phyloP scores from a whole-genome alignment of 1,284 basidiomycete species.

The Anthracocystis walkeri region DNA sequence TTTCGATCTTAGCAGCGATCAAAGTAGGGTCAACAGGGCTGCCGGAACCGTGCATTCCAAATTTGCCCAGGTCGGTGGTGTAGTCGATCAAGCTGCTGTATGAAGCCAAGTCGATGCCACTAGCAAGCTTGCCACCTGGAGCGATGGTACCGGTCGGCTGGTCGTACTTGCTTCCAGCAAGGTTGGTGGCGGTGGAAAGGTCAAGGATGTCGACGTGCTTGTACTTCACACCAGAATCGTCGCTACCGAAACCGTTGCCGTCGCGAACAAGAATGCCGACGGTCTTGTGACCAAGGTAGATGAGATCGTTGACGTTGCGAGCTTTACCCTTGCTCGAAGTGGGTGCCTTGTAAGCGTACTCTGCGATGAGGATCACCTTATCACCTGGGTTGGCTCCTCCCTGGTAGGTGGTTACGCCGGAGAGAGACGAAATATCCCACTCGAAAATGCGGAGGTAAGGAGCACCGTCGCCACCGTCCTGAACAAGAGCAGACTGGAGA shows the following conservation, averaged over 20 bases:
- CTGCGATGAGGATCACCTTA: slow-evolving; percentile 69
- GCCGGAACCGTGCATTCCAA: slow-evolving; percentile 74
- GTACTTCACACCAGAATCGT: slow-evolving; percentile 72
- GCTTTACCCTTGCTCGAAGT: slow-evolving; percentile 74
- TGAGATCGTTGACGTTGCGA: slow-evolving; percentile 74
- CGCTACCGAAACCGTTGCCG: slow-evolving; percentile 75
- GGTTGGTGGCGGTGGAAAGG: slow-evolving; percentile 76
- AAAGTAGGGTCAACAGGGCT: slow-evolving; percentile 71
- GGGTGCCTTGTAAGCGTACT: slow-evolving; percentile 77
- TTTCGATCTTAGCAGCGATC: slow-evolving; percentile 79
- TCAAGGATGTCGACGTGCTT: slow-evolving; percentile 72
- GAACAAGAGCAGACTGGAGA: slow-evolving; percentile 77
- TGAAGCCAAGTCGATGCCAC: slow-evolving; percentile 72
- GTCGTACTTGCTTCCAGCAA: slow-evolving; percentile 76
- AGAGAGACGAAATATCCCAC: slow-evolving; percentile 39
- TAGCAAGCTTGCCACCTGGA: slow-evolving; percentile 73
- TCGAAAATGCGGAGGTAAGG: slow-evolving; percentile 41
- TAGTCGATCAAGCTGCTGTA: slow-evolving; percentile 75
- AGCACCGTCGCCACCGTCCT: slow-evolving; percentile 73
- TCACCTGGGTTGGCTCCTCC: slow-evolving; percentile 70
- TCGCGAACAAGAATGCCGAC: slow-evolving; percentile 74
- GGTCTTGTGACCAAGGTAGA: slow-evolving; percentile 71
- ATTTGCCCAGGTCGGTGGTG: slow-evolving; percentile 73
- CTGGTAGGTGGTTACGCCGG: slow-evolving; percentile 26
- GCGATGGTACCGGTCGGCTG: slow-evolving; percentile 74